Evolutionary conservation across 148 eudicot genomes (phyloP).

Genomic region (Vaccinium corymbosum): DNA sequence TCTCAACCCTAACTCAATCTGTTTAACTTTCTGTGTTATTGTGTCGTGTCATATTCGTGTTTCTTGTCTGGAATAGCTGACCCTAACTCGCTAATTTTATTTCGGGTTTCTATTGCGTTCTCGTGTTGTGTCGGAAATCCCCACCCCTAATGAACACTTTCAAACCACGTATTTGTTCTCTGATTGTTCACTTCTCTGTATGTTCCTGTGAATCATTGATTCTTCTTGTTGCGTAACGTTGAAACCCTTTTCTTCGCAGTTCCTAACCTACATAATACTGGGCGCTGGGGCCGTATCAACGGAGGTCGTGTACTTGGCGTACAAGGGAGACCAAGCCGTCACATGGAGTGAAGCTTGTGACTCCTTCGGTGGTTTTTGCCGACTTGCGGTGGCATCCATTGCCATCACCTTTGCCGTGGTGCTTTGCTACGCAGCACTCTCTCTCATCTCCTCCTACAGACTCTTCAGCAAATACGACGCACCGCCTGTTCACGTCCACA

Average conservation of each 20-base stretch:
- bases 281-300: slow-evolving; percentile 81
- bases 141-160: background rate
- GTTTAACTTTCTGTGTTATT: no score
- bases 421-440: slow-evolving; percentile 65
- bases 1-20: no score
- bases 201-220: background rate
- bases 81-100: no score
- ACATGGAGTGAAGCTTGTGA: slow-evolving; percentile 85
- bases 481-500: slow-evolving; percentile 26
- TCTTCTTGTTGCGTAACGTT: background rate
- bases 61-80: no score
- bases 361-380: slow-evolving; percentile 57
- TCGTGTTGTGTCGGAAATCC: no score
- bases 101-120: no score
- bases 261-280: slow-evolving; percentile 64
- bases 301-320: slow-evolving; percentile 73
- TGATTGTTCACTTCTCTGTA: background rate
- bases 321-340: slow-evolving; percentile 62
- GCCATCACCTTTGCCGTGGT: slow-evolving; percentile 55
- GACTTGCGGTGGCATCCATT: slow-evolving; percentile 54
- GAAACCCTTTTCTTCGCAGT: slow-evolving; percentile 28
- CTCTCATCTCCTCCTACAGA: slow-evolving; percentile 82
- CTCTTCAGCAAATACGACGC: slow-evolving; percentile 84
- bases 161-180: background rate
- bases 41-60: no score